Conservation (phyloP, 225 moss, liverwort and hornwort genomes). For the Marchantia polymorpha region DNA sequence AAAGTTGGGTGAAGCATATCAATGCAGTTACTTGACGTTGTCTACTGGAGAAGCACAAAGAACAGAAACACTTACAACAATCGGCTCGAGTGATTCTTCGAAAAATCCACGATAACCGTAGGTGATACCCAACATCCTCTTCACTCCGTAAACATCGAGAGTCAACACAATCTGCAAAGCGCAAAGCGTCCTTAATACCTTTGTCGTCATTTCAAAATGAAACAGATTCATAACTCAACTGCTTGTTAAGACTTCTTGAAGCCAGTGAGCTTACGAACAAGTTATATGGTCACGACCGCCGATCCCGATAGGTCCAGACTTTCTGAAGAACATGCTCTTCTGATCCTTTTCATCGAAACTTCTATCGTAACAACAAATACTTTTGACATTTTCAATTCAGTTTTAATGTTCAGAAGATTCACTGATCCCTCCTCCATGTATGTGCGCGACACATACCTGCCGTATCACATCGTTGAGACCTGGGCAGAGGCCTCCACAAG, state of each 20-base stretch:
- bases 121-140: constrained; percentile 73
- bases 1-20: background rate
- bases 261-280: too few relatives aligned
- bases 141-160: constrained; percentile 85
- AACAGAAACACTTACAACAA: constrained; percentile 52
- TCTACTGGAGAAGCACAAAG: background rate
- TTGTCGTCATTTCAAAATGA: background rate
- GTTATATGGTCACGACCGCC: too few relatives aligned
- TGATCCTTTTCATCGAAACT: too few relatives aligned
- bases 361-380: too few relatives aligned
- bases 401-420: too few relatives aligned
- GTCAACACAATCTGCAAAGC: constrained; percentile 84
- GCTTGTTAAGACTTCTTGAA: too few relatives aligned
- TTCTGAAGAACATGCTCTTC: too few relatives aligned
- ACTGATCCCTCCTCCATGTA: background rate
- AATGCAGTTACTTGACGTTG: background rate
- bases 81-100: constrained; percentile 62
- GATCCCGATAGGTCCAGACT: too few relatives aligned
- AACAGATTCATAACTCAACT: background rate
- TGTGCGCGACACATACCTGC: constrained; percentile 46
- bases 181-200: too few relatives aligned
- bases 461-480: constrained; percentile 95
- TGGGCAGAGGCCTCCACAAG: constrained; percentile 93
- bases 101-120: constrained; percentile 94
- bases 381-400: too few relatives aligned